Percentiles rank a stretch among this genome's conserved stretches.
Conservation (phyloP, 768 basidiomycete species). For the Mycena leptocephala region DNA sequence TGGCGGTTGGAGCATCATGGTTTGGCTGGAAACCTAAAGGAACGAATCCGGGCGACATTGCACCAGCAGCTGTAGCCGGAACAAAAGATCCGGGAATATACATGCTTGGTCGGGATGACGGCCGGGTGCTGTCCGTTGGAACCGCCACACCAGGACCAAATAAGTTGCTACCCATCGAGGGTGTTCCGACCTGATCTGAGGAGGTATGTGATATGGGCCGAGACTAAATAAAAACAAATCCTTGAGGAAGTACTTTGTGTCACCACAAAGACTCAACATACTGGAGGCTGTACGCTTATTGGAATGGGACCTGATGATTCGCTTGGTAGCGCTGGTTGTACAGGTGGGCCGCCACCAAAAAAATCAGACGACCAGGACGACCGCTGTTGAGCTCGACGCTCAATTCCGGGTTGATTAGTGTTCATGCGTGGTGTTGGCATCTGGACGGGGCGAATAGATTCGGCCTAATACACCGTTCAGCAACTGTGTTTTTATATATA, state of each 20-base stretch:
- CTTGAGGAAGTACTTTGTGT: background rate
- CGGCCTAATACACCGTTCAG: slow-evolving; percentile 7
- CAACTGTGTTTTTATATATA: background rate
- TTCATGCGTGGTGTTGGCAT: slow-evolving; percentile 32
- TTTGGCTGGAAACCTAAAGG: slow-evolving; percentile 7
- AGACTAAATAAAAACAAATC: slow-evolving; percentile 7
- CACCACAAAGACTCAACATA: background rate
- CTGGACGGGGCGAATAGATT: slow-evolving; percentile 24
- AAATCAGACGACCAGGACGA: slow-evolving; percentile 20
- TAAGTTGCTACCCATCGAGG: slow-evolving; percentile 20
- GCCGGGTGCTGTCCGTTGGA: background rate
- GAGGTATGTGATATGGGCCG: slow-evolving; percentile 5
- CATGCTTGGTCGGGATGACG: background rate
- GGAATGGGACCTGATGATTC: slow-evolving; percentile 15
- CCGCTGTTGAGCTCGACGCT: slow-evolving; percentile 24
- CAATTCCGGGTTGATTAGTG: slow-evolving; percentile 21
- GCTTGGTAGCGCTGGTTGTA: background rate
- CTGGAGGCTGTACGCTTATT: slow-evolving; percentile 27
- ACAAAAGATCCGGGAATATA: background rate
- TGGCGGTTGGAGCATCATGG: background rate
- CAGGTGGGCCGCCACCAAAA: slow-evolving; percentile 6
- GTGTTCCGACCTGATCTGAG: background rate
- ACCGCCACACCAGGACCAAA: slow-evolving; percentile 3
- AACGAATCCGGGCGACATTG: background rate
- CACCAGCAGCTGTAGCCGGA: background rate